phyloP scores from a whole-genome alignment of 805 yeast genomes.

The Groenewaldozyma salmanticensis region DNA sequence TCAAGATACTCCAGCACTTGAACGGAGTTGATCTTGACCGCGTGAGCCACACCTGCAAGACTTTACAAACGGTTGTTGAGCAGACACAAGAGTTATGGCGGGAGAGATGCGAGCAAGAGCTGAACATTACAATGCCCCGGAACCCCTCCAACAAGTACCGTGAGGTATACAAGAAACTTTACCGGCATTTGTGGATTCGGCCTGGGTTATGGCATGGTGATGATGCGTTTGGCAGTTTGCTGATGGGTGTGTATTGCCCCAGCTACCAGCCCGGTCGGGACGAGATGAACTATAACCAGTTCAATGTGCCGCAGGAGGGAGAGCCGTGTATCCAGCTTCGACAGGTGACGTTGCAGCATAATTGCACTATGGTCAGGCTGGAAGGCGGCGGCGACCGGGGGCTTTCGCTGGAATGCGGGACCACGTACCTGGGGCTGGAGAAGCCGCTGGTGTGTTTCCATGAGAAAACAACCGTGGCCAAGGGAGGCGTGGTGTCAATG shows the following conservation, averaged over 20 bases:
- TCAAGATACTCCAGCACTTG: constrained; percentile 8
- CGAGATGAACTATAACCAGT: not conserved
- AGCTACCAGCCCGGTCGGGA: not conserved
- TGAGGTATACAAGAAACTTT: constrained; percentile 11
- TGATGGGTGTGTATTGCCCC: constrained; percentile 14
- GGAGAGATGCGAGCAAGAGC: too few relatives aligned
- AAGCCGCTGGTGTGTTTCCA: too few relatives aligned
- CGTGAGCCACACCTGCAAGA: not conserved
- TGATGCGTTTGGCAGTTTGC: constrained; percentile 18
- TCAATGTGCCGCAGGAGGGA: too few relatives aligned
- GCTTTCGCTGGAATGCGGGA: not conserved
- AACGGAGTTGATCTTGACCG: constrained; percentile 11
- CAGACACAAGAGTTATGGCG: not conserved
- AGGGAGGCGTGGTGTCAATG: too few relatives aligned
- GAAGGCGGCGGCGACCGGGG: not conserved
- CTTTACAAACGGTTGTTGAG: not conserved
- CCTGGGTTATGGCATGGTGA: constrained; percentile 24
- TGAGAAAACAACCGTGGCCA: too few relatives aligned
- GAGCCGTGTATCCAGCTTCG: too few relatives aligned
- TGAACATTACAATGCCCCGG: too few relatives aligned
- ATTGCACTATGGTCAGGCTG: not conserved
- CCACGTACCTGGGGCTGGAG: too few relatives aligned
- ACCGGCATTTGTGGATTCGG: constrained; percentile 18
- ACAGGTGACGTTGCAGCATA: not conserved
- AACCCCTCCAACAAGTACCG: too few relatives aligned